These are phyloP conservation scores for Debaryomycetaceae sp. DNA, from an alignment of 1,139 yeast species.

Conservation along the genomic window DNA sequence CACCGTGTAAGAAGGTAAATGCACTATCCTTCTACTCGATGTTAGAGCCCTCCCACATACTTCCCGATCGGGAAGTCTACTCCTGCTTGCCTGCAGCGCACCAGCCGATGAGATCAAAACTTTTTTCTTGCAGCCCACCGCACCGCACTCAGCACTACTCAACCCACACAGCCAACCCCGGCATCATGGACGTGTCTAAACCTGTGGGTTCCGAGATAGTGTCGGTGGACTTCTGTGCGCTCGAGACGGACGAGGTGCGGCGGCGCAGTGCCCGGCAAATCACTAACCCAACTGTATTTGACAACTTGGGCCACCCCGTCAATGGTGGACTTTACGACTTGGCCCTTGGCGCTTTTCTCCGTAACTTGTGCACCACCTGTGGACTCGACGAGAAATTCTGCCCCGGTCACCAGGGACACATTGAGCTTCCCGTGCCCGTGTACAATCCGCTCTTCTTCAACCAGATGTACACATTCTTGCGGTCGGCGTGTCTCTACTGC, in stretches of 20 bases:
- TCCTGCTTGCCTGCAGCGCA: neutral
- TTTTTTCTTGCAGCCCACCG: conserved; percentile 4
- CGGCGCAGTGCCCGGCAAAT: conserved; percentile 89
- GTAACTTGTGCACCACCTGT: conserved; percentile 90
- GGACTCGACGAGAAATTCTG: conserved; percentile 92
- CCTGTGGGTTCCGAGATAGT: conserved; percentile 94
- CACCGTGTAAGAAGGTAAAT: neutral
- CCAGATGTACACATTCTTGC: conserved; percentile 78
- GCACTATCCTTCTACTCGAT: neutral
- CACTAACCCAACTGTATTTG: conserved; percentile 91
- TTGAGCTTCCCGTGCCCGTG: conserved; percentile 91
- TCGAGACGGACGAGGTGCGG: conserved; percentile 78
- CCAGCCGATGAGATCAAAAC: conserved; percentile 3
- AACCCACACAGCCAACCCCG: no score
- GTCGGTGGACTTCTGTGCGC: conserved; percentile 88
- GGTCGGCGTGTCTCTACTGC: conserved; percentile 88
- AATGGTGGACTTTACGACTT: conserved; percentile 91
- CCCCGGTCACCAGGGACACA: conserved; percentile 98
- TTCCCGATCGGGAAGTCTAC: conserved; percentile 7
- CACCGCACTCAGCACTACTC: no score
- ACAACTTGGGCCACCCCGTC: conserved; percentile 93
- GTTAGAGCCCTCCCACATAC: conserved; percentile 2
- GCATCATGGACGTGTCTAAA: conserved; percentile 82
- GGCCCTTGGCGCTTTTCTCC: conserved; percentile 87
- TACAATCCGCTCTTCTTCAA: conserved; percentile 92